Percentiles rank a stretch among this genome's conserved stretches.
These are phyloP conservation scores for Xerocomus potaroensis DNA, from an alignment of 768 basidiomycete genomes.

Conservation along the genomic window DNA sequence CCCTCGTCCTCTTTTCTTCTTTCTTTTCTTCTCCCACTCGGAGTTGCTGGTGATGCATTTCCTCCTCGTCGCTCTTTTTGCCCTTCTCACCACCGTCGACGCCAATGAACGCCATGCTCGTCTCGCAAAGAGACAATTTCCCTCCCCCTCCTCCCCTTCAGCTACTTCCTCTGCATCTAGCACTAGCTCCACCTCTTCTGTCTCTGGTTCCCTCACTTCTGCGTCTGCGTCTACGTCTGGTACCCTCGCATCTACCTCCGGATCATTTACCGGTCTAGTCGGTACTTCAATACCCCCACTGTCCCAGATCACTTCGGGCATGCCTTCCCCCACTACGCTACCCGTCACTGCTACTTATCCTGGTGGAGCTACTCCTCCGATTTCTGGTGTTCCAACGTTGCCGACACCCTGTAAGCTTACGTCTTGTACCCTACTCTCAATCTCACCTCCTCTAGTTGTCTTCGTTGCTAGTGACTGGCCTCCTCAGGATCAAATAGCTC, in stretches of 20 bases:
- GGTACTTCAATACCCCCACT: constrained; percentile 55
- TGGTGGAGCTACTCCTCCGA: constrained; percentile 57
- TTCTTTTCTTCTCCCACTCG: no score
- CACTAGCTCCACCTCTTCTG: no score
- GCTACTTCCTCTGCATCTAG: constrained; percentile 11
- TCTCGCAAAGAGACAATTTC: constrained; percentile 36
- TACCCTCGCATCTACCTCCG: no score
- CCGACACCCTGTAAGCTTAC: constrained; percentile 55
- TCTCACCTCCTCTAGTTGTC: constrained; percentile 35
- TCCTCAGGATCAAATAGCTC: constrained; percentile 52
- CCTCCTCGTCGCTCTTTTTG: constrained; percentile 43
- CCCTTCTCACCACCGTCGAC: constrained; percentile 35
- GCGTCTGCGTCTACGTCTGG: no score
- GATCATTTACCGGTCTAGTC: constrained; percentile 16
- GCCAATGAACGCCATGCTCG: constrained; percentile 38
- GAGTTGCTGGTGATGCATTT: constrained; percentile 46
- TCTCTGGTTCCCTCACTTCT: no score
- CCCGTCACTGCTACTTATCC: constrained; percentile 49
- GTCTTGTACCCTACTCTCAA: not conserved
- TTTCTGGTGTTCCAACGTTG: constrained; percentile 61
- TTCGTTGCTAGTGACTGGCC: constrained; percentile 56
- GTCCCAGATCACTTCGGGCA: constrained; percentile 55
- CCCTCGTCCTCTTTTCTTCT: constrained; percentile 3
- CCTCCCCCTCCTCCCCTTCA: not conserved
- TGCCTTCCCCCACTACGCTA: constrained; percentile 50